Conservation (phyloP, 345 rosid genomes). For the Ricinus communis region DNA sequence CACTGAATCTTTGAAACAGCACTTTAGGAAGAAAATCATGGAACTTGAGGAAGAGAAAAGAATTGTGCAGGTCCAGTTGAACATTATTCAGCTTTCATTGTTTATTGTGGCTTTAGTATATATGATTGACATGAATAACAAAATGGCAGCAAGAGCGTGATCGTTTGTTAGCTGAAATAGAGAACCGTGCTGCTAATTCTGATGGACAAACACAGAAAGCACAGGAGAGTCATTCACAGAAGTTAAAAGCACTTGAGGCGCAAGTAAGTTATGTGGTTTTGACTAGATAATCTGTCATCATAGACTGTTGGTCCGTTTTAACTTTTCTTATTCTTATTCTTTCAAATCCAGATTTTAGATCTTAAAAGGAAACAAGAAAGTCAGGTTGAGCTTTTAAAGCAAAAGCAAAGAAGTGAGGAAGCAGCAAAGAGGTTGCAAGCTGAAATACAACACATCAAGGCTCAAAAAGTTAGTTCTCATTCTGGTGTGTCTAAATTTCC, state of each 20-base stretch:
- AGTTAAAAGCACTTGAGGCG: constrained; percentile 77
- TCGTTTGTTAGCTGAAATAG: constrained; percentile 75
- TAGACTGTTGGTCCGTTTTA: not conserved
- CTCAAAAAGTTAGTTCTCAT: constrained; percentile 62
- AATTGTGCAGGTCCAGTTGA: constrained; percentile 65
- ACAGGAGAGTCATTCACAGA: constrained; percentile 81
- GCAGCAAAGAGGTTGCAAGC: constrained; percentile 86
- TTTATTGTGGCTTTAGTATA: constrained; percentile 8
- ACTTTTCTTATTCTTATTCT: not conserved
- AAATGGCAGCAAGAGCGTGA: constrained; percentile 81
- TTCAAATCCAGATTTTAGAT: constrained; percentile 58
- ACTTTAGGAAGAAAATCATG: constrained; percentile 87
- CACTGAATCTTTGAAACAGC: constrained; percentile 76
- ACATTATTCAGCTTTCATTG: constrained; percentile 17
- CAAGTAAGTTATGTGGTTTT: constrained; percentile 43
- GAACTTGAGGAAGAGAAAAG: constrained; percentile 90
- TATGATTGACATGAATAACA: constrained; percentile 15
- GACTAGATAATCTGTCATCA: not conserved
- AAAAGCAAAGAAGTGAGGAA: constrained; percentile 94
- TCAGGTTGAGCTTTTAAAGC: constrained; percentile 85
- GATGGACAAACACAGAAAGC: constrained; percentile 83
- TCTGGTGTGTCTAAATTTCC: not conserved
- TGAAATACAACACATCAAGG: constrained; percentile 91
- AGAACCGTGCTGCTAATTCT: constrained; percentile 67
- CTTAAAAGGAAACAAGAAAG: constrained; percentile 88